Evolutionary conservation across 495 filamentous ascomycete species (phyloP), one percentile per base, ranked within the genome.

Genomic region (Clohesyomyces aquaticus): DNA sequence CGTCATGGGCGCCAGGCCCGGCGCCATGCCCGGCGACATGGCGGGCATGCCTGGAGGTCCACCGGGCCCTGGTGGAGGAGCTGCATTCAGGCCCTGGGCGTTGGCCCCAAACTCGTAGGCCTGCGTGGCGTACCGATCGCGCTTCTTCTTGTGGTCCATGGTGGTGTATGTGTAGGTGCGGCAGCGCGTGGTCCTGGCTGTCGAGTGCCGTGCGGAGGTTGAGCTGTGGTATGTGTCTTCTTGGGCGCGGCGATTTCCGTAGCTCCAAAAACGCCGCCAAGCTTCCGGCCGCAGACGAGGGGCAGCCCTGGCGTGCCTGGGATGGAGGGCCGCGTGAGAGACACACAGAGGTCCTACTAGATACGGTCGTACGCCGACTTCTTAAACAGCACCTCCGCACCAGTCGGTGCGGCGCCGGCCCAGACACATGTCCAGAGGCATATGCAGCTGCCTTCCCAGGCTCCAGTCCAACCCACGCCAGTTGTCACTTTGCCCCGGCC

Each of bases 91-190:
- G 11, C 19, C 45, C 16, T 19, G n/a, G 46, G 90, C 86, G 84
- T 98, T 98, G 70, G 88, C 90, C 67, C 94, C 94, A 71, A 98
- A 92, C 11, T 96, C 95, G 74, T 93, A 98, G 4, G 93, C 93
- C 73, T 92, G 88, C 25, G 90, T 91, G 23, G 95, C 94, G 79
- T 98, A 98, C 43, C 32, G 32, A 38, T 88, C 85, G 75, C 91
- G 82, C 81, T 96, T 96, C 82, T 92, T 96, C 75, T 87, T 82
- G 48, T 60, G 67, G n/a, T 53, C 68, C 65, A 67, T 67, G 51
- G 58, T 48, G 22, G 32, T 53, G 46, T 48, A 49, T 46, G 28
- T 2, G n/a, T 26, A 18, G 9, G n/a, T 25, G 52, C 1, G 46
- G 32, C n/a, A n/a, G n/a, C 28, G 57, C 6, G 23, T 18, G 51